Evolutionary conservation across 163 green algal species (phyloP).

Genomic region (Prototheca wickerhamii): DNA sequence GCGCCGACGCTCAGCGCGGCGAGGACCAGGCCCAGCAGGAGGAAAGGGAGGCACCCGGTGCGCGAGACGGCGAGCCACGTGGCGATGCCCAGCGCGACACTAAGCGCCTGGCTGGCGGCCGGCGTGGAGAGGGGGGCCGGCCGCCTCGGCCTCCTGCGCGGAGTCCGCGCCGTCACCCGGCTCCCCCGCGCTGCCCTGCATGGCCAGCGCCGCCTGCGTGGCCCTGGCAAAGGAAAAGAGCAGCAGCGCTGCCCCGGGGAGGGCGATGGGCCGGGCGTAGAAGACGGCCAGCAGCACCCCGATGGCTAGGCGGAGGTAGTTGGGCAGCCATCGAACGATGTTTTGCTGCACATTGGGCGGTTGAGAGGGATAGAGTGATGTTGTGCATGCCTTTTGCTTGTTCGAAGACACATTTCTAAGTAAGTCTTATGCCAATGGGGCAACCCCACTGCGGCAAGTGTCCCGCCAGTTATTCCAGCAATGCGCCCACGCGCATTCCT

Average conservation of each 20-base stretch:
- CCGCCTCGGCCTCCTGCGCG: neutral
- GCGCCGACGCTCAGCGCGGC: neutral
- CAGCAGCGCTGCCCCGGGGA: slow-evolving; percentile 16
- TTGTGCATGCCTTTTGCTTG: neutral
- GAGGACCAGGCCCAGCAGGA: slow-evolving; percentile 2
- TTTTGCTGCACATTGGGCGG: slow-evolving; percentile 17
- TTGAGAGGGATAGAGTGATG: neutral
- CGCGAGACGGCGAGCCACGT: slow-evolving; percentile 4
- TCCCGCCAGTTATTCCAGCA: no score
- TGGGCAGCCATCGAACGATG: slow-evolving; percentile 19
- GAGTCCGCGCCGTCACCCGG: neutral
- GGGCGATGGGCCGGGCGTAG: slow-evolving; percentile 16
- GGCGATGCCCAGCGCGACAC: neutral
- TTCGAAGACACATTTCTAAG: neutral
- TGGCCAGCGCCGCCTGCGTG: slow-evolving; percentile 1
- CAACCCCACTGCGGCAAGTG: no score
- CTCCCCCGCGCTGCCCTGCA: neutral
- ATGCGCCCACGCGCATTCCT: no score
- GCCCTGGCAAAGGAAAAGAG: no score
- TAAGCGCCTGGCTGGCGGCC: neutral
- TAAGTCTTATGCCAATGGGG: no score
- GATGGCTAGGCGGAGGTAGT: slow-evolving; percentile 26
- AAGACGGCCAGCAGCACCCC: slow-evolving; percentile 16
- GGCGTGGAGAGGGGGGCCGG: no score
- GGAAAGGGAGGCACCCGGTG: slow-evolving; percentile 11